phyloP scores from a whole-genome alignment of 2,329 filamentous ascomycete genomes.

The Aspergillus pseudotamarii region DNA sequence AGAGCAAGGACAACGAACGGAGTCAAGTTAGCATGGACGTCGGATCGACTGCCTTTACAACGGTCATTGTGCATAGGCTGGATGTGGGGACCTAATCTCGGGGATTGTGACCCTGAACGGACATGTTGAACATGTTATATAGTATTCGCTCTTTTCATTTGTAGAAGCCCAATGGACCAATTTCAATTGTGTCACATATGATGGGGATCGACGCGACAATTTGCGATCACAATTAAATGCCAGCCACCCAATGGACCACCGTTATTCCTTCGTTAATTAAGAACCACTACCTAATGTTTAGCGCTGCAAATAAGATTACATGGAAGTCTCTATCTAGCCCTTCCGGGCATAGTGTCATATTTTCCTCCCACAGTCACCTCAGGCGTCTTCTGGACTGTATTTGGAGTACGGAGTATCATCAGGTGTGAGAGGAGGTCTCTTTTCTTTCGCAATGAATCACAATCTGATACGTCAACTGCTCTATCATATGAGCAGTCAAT shows the following conservation, averaged over 20 bases:
- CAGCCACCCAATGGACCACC: background rate
- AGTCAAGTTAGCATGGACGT: background rate
- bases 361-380: background rate
- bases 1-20: slow-evolving; percentile 4
- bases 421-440: background rate
- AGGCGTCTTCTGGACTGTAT: background rate
- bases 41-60: background rate
- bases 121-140: background rate
- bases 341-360: background rate
- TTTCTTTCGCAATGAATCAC: background rate
- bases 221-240: background rate
- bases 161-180: background rate
- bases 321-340: background rate
- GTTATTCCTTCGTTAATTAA: background rate
- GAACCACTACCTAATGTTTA: background rate
- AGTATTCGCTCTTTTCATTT: background rate
- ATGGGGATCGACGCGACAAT: background rate
- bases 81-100: background rate
- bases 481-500: no score
- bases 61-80: slow-evolving; percentile 5
- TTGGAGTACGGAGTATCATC: background rate
- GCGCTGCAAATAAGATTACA: background rate
- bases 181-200: background rate
- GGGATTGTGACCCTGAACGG: background rate
- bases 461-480: background rate